Evolutionary conservation across 768 basidiomycete species (phyloP).

Genomic region (Rhodotorula toruloides): DNA sequence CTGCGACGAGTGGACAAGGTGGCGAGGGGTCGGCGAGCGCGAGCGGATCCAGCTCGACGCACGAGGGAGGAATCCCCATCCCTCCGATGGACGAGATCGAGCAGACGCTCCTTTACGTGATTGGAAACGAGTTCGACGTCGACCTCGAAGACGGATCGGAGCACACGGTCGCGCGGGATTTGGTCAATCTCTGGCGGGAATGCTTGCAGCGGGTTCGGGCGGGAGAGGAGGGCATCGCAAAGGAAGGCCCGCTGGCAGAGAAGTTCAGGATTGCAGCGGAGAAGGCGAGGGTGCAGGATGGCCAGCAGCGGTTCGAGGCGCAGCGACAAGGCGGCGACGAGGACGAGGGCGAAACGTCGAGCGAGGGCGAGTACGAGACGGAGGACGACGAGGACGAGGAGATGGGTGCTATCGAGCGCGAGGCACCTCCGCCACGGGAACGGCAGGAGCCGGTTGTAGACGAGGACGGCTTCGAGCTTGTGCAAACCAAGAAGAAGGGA

Average conservation of each 20-base stretch:
- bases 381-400: constrained; percentile 24
- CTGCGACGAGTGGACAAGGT: constrained; percentile 40
- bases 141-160: constrained; percentile 79
- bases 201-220: constrained; percentile 41
- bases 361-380: constrained; percentile 47
- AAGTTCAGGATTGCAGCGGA: constrained; percentile 65
- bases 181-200: constrained; percentile 61
- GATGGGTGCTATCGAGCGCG: constrained; percentile 46
- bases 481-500: constrained; percentile 50
- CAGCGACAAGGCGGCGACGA: constrained; percentile 26
- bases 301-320: constrained; percentile 40
- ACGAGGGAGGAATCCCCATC: constrained; percentile 34
- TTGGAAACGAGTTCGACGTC: constrained; percentile 82
- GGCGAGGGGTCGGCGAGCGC: constrained; percentile 7
- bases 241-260: constrained; percentile 52
- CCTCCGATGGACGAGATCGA: constrained; percentile 74
- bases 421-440: constrained; percentile 37
- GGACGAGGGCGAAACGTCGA: constrained; percentile 47
- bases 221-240: constrained; percentile 50
- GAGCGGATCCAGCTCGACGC: not conserved
- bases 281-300: constrained; percentile 56
- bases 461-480: constrained; percentile 85
- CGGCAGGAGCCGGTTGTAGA: constrained; percentile 69
- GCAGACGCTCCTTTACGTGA: constrained; percentile 71
- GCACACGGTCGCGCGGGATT: constrained; percentile 64